These are phyloP conservation scores for Dryas integrifolia DNA, from an alignment of 331 rosid genomes.

Conservation along the genomic window DNA sequence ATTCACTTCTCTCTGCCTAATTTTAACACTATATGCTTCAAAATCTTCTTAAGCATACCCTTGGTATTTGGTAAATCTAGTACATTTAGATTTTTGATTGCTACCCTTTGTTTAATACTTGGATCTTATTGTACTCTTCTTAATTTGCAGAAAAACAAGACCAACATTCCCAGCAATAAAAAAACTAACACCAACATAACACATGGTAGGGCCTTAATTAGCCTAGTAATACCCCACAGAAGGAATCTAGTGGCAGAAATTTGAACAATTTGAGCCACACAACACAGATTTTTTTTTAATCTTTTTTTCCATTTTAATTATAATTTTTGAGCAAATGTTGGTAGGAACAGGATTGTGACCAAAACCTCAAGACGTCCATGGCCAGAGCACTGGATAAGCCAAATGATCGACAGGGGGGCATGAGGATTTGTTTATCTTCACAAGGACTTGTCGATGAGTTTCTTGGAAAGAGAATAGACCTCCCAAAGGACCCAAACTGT, in stretches of 20 bases:
- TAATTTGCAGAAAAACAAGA: background rate
- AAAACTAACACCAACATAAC: background rate
- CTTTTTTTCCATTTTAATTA: background rate
- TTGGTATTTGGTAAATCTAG: background rate
- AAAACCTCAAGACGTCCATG: background rate
- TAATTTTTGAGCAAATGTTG: background rate
- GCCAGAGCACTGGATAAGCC: constrained; percentile 6
- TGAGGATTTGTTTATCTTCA: constrained; percentile 11
- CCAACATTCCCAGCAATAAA: background rate
- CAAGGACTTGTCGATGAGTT: constrained; percentile 28
- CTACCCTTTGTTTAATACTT: no score
- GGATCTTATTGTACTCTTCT: no score
- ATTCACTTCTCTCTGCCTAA: background rate
- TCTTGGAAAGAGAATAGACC: constrained; percentile 7
- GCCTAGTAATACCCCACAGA: background rate
- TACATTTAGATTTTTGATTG: background rate
- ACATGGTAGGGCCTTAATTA: background rate
- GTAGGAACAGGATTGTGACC: constrained; percentile 5
- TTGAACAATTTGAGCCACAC: background rate
- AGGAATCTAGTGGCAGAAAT: constrained; percentile 1
- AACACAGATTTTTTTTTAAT: background rate
- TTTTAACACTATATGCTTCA: no score
- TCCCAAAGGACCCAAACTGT: background rate
- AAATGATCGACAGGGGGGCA: constrained; percentile 8
- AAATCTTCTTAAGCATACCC: no score